These are phyloP conservation scores for Pyrenophora teres DNA, from an alignment of 2,329 filamentous ascomycete genomes.

Conservation along the genomic window DNA sequence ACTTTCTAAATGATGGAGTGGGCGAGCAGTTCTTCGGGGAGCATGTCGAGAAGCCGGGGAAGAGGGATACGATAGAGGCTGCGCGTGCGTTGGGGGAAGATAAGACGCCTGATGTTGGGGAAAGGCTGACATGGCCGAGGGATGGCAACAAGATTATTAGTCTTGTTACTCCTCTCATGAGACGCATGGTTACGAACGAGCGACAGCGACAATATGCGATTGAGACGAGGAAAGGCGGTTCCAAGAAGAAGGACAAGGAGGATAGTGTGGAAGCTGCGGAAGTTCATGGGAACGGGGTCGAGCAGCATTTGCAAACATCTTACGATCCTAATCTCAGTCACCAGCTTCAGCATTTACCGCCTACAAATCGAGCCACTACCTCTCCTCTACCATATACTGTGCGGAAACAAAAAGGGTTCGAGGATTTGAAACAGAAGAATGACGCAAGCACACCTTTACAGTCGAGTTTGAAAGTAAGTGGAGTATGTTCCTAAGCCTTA, in stretches of 20 bases:
- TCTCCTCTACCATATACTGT: background rate
- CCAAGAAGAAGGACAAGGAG: constrained; percentile 42
- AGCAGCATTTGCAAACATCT: constrained; percentile 18
- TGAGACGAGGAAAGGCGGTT: constrained; percentile 58
- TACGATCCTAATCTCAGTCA: constrained; percentile 15
- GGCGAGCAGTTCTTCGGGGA: constrained; percentile 58
- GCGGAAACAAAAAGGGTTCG: background rate
- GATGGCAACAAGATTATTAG: constrained; percentile 61
- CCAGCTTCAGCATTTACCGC: constrained; percentile 1
- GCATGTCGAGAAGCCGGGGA: constrained; percentile 37
- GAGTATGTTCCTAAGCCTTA: background rate
- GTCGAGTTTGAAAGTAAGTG: background rate
- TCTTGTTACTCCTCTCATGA: constrained; percentile 61
- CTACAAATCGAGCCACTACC: background rate
- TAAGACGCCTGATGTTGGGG: constrained; percentile 34
- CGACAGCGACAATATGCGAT: constrained; percentile 63
- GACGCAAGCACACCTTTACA: background rate
- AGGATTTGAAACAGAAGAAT: background rate
- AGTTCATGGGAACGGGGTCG: constrained; percentile 10
- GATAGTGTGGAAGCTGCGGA: constrained; percentile 21
- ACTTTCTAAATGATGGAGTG: constrained; percentile 57
- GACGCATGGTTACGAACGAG: constrained; percentile 65
- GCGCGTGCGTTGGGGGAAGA: constrained; percentile 49
- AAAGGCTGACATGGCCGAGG: constrained; percentile 58
- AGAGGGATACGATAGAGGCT: constrained; percentile 40